Evolutionary conservation across 1,139 yeast species (phyloP), one percentile per base, ranked within the genome.

Genomic region (Spathaspora jeffriesii): DNA sequence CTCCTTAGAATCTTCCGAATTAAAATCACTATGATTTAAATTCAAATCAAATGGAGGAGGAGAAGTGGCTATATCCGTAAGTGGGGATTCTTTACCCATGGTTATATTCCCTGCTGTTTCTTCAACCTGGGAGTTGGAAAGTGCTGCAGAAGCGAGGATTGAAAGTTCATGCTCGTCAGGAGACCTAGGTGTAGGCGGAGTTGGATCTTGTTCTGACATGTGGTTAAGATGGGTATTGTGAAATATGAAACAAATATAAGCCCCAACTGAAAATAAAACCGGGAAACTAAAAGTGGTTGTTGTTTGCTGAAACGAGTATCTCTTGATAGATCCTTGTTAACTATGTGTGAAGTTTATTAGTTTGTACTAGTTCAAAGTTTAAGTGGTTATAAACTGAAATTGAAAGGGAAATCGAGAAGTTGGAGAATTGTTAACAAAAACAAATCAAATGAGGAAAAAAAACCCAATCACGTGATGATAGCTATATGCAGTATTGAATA

Each of bases 41-140:
- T 47, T 42, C 27, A 53, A 55, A 40, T 67, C 70, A 45, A 67
- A 67, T 2, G 70, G 65, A 9, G 73, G 74, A 1, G 76, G 76
- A 2, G 75, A 69, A 2, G 73, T 69, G 31, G 69, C 73, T 41
- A 71, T 67, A 50, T 71, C 77, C 11, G 75, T 70, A 46, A 71
- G 58, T 4, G 76, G 76, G 7, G 75, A 68, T 40, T 63, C 67
- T 46, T 57, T 62, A 22, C 54, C 51, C 25, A 47, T 43, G 25
- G 59, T 49, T 17, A 45, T 44, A 34, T 50, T 50, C 15, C 34
- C 50, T 13, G 40, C 38, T 15, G 23, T 34, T 34, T 34, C 38
- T 18, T 18, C 38, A 15, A 10, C 8, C 8, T 15, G 15, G 14
- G 34, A 30, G 14, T 14, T 30, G 34, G 18, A 9, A 9, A 4